These are phyloP conservation scores for Talaromyces sp. DNA, from an alignment of 2,329 filamentous ascomycete genomes.

Conservation along the genomic window DNA sequence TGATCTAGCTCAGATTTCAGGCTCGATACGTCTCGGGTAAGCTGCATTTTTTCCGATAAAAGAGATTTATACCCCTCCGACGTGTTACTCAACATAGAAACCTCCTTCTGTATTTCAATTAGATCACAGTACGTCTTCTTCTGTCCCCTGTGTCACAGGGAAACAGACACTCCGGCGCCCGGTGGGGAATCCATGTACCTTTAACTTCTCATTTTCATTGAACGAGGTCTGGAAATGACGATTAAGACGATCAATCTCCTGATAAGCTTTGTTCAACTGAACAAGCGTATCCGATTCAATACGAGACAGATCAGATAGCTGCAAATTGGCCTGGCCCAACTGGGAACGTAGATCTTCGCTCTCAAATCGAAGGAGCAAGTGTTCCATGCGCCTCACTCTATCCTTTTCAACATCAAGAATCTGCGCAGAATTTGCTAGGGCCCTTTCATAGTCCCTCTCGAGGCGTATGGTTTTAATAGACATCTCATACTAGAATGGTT, in stretches of 20 bases:
- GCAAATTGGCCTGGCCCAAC: constrained; percentile 60
- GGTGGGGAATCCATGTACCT: constrained; percentile 43
- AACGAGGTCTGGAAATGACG: constrained; percentile 49
- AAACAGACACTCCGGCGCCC: not conserved
- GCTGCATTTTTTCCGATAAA: constrained; percentile 65
- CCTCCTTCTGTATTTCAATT: constrained; percentile 62
- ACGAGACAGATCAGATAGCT: constrained; percentile 54
- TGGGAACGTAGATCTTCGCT: constrained; percentile 69
- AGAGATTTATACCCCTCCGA: constrained; percentile 71
- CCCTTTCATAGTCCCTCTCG: constrained; percentile 71
- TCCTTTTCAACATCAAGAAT: constrained; percentile 75
- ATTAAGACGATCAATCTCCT: constrained; percentile 44
- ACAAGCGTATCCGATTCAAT: constrained; percentile 45
- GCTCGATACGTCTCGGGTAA: constrained; percentile 61
- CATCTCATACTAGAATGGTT: constrained; percentile 41
- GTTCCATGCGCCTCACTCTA: constrained; percentile 69
- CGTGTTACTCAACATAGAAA: constrained; percentile 67
- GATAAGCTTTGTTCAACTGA: constrained; percentile 54
- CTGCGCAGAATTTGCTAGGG: constrained; percentile 65
- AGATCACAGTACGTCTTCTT: not conserved
- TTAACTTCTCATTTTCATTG: constrained; percentile 60
- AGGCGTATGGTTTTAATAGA: constrained; percentile 58
- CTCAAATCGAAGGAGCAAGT: constrained; percentile 74
- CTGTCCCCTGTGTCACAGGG: not conserved
- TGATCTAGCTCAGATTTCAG: constrained; percentile 66